These are phyloP conservation scores for Huiozyma naganishii DNA, from an alignment of 805 yeast species.

Conservation along the genomic window DNA sequence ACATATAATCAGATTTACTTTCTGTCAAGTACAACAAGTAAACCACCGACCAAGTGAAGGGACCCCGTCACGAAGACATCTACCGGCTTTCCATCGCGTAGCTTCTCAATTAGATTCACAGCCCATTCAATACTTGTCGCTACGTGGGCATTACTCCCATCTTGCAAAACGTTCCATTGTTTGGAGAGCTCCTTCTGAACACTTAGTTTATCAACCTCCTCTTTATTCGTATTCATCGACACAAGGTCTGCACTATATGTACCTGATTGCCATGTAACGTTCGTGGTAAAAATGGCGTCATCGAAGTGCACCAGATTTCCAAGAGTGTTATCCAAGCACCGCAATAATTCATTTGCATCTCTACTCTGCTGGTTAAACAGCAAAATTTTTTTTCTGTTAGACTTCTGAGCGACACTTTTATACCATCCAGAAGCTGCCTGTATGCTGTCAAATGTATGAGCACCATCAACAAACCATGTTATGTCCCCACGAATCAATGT, in stretches of 20 bases:
- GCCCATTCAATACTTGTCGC: slow-evolving; percentile 70
- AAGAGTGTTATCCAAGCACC: slow-evolving; percentile 4
- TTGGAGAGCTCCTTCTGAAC: slow-evolving; percentile 70
- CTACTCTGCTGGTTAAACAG: slow-evolving; percentile 92
- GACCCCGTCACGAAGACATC: slow-evolving; percentile 93
- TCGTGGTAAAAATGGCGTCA: slow-evolving; percentile 77
- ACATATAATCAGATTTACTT: not conserved
- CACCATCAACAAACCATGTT: slow-evolving; percentile 90
- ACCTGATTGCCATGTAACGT: slow-evolving; percentile 84
- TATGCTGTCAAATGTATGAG: slow-evolving; percentile 86
- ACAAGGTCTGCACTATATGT: slow-evolving; percentile 70
- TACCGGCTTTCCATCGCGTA: slow-evolving; percentile 21
- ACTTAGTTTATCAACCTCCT: slow-evolving; percentile 63
- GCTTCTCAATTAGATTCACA: slow-evolving; percentile 35
- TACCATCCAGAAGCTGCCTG: slow-evolving; percentile 81
- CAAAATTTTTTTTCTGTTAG: slow-evolving; percentile 35
- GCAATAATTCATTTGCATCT: slow-evolving; percentile 60
- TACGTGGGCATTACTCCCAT: slow-evolving; percentile 33
- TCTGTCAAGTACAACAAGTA: slow-evolving; percentile 67
- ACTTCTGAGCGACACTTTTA: slow-evolving; percentile 16
- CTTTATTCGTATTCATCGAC: slow-evolving; percentile 73
- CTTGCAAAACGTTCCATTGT: slow-evolving; percentile 52
- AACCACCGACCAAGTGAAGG: slow-evolving; percentile 87
- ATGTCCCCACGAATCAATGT: slow-evolving; percentile 36
- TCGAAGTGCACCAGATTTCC: slow-evolving; percentile 40